phyloP scores from a whole-genome alignment of 2,329 filamentous ascomycete genomes.

The Cercospora canescens region DNA sequence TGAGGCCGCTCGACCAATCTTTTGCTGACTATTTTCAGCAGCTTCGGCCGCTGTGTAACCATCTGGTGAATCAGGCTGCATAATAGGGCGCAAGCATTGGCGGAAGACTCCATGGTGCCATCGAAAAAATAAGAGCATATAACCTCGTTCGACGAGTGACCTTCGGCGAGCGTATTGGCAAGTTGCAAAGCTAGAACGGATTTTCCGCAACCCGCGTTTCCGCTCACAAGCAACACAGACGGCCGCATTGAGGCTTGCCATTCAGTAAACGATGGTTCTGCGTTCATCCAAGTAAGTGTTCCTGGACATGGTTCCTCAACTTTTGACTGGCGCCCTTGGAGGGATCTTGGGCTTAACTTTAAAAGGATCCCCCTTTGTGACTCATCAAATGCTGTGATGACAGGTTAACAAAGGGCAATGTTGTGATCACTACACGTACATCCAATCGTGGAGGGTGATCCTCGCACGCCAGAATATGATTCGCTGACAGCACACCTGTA shows the following conservation, averaged over 20 bases:
- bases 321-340: not conserved
- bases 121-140: constrained; percentile 1
- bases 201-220: not conserved
- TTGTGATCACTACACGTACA: not conserved
- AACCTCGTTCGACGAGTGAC: not conserved
- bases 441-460: not conserved
- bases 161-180: not conserved
- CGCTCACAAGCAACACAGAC: not conserved
- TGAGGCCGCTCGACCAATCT: not conserved
- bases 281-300: not conserved
- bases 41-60: not conserved
- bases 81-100: not conserved
- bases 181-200: not conserved
- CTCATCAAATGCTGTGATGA: not conserved
- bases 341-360: not conserved
- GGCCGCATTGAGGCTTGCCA: not conserved
- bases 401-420: not conserved
- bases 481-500: not conserved
- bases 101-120: not conserved
- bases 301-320: not conserved
- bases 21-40: not conserved
- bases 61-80: constrained; percentile 1
- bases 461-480: not conserved
- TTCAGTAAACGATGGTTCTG: not conserved
- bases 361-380: not conserved